Conservation (phyloP, 2,329 filamentous ascomycete species). For the Colletotrichum sansevieriae region DNA sequence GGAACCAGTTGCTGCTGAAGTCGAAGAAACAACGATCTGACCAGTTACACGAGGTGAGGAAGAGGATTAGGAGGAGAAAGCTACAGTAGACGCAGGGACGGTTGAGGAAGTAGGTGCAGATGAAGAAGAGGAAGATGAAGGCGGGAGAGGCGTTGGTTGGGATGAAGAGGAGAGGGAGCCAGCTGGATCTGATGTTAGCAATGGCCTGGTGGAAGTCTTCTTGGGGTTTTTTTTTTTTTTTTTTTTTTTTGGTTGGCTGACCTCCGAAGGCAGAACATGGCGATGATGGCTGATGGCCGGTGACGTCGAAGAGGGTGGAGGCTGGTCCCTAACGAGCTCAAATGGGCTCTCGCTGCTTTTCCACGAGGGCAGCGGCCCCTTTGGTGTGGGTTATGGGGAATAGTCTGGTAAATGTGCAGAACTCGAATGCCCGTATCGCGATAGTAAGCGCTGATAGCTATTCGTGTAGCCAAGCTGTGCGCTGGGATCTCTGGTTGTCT, state of each 20-base stretch:
- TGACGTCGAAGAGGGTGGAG: slow-evolving; percentile 21
- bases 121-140: slow-evolving; percentile 90
- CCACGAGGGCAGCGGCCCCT: background rate
- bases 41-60: slow-evolving; percentile 92
- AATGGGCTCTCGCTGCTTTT: background rate
- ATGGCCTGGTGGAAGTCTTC: slow-evolving; percentile 24
- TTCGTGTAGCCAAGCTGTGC: too few relatives aligned
- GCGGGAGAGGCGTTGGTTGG: slow-evolving; percentile 87
- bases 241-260: slow-evolving; percentile 46
- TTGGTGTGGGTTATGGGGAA: too few relatives aligned
- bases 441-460: too few relatives aligned
- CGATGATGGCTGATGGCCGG: slow-evolving; percentile 30
- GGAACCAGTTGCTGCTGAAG: slow-evolving; percentile 92
- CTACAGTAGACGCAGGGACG: slow-evolving; percentile 98
- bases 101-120: slow-evolving; percentile 95
- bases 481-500: too few relatives aligned
- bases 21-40: slow-evolving; percentile 94
- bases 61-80: slow-evolving; percentile 92
- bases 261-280: slow-evolving; percentile 75
- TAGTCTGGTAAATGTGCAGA: too few relatives aligned
- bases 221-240: background rate
- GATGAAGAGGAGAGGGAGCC: slow-evolving; percentile 89
- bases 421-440: too few relatives aligned
- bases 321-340: slow-evolving; percentile 1
- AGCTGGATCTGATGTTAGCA: slow-evolving; percentile 62